Evolutionary conservation across 495 filamentous ascomycete species (phyloP).

Genomic region (Trichoderma virens): DNA sequence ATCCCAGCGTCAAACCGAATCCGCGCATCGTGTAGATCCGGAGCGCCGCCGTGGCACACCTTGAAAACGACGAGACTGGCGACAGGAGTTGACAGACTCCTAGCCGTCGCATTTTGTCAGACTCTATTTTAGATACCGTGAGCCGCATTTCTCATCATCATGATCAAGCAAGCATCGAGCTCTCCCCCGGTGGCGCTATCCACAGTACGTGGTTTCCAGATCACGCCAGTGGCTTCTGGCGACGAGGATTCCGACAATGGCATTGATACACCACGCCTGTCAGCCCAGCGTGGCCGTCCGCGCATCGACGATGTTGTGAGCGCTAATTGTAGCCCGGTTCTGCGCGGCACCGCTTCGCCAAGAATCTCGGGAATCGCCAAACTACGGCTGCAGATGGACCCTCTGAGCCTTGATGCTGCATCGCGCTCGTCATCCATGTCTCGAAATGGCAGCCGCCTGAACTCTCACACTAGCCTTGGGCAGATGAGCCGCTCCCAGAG

Average conservation of each 20-base stretch:
- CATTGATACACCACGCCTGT: constrained; percentile 15
- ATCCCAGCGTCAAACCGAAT: constrained; percentile 28
- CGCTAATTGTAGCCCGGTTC: constrained; percentile 51
- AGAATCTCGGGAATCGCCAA: constrained; percentile 63
- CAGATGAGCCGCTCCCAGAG: constrained; percentile 24
- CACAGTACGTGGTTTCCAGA: constrained; percentile 64
- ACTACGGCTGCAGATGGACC: constrained; percentile 66
- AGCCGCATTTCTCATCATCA: background rate
- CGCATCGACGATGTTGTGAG: constrained; percentile 46
- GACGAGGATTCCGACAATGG: constrained; percentile 77
- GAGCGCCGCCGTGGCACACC: constrained; percentile 43
- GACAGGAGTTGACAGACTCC: constrained; percentile 13
- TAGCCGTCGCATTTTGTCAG: background rate
- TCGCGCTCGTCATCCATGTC: constrained; percentile 36
- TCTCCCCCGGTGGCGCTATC: constrained; percentile 54
- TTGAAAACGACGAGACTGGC: constrained; percentile 31
- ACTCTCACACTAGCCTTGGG: constrained; percentile 14
- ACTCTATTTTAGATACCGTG: background rate
- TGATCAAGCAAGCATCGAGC: background rate
- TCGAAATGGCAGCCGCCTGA: constrained; percentile 31
- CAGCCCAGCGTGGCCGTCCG: constrained; percentile 14
- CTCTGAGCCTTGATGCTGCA: constrained; percentile 40
- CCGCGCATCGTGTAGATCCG: constrained; percentile 38
- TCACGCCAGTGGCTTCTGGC: constrained; percentile 70
- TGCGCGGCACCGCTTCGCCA: constrained; percentile 50